phyloP scores from a whole-genome alignment of 371 early-diverging fungal genomes.

The Mucor piriformis region DNA sequence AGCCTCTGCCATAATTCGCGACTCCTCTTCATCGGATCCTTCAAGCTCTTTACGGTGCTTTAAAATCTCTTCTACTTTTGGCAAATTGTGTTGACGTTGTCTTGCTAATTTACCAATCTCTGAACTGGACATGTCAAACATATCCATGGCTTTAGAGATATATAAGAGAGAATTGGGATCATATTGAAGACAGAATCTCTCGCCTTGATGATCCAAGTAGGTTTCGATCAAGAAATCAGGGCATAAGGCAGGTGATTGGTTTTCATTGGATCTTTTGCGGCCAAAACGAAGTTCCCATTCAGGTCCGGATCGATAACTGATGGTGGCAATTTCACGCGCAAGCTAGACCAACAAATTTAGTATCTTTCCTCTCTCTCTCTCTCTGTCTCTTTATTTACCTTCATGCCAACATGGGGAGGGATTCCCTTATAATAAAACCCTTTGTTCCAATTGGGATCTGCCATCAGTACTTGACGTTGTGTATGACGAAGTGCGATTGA shows the following conservation, averaged over 20 bases:
- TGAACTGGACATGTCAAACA: constrained; percentile 88
- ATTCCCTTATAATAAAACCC: constrained; percentile 91
- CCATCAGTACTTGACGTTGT: constrained; percentile 91
- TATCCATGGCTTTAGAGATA: constrained; percentile 96
- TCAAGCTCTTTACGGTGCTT: constrained; percentile 14
- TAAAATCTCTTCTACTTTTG: constrained; percentile 34
- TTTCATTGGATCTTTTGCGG: constrained; percentile 73
- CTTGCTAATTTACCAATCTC: constrained; percentile 43
- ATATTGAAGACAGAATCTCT: constrained; percentile 89
- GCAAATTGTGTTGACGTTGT: constrained; percentile 48
- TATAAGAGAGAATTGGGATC: constrained; percentile 94
- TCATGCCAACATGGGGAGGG: constrained; percentile 95
- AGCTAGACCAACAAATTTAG: constrained; percentile 47
- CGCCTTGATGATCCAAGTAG: constrained; percentile 95
- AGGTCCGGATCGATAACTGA: constrained; percentile 92
- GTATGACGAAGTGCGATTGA: constrained; percentile 92
- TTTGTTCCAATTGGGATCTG: constrained; percentile 94
- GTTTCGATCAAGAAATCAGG: constrained; percentile 96
- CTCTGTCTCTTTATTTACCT: constrained; percentile 38
- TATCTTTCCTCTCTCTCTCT: neutral
- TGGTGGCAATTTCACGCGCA: constrained; percentile 87
- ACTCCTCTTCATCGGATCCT: neutral
- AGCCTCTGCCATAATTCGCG: constrained; percentile 27
- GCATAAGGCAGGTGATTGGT: constrained; percentile 79
- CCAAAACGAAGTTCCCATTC: constrained; percentile 97